Base-by-base conservation (phyloP, 179 eudicot species). In the Silene vulgaris region DNA sequence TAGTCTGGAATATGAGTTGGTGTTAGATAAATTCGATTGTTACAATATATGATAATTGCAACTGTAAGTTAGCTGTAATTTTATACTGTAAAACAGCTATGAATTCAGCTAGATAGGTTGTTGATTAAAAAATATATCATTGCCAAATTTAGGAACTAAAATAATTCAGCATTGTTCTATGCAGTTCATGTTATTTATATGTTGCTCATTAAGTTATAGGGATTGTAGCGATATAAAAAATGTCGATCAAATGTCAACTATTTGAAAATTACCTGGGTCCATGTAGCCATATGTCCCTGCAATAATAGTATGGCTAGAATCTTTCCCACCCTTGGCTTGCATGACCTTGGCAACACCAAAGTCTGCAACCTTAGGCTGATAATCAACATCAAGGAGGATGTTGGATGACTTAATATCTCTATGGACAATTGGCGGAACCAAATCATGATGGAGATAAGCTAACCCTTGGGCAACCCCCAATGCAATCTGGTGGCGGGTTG, bases 251-350 rank as follows among this genome's bases (percentile, higher is more conserved):
- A 74, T 67, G 61, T 17, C 12, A 30, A 74, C 37, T 69, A 30
- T 74, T 71, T 37, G 52, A 43, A 73, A 71, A 35, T 73, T 88
- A 94, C 98, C 97, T 76, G 98, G 97, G 67, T 96, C 98, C 75
- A 92, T 78, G 82, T 94, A 94, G 9, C 98, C 97, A 50, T 85
- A 92, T 65, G 97, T 91, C 69, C 98, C 98, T 20, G 97, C 98
- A 73, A 90, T 74, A 19, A 84, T 80, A 67, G 96, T 88, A 5
- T 87, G 86, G 72, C 82, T 80, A 56, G 89, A 91, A 37, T 88
- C 98, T 60, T 85, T 88, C 48, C 92, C 91, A 75, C 76, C 91
- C 78, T 82, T 84, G 35, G 92, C 90, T 75, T 87, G 92, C 81
- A 94, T 76, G 68, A 94, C 90, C 80, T 94, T 90, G 71, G 97